phyloP scores from a whole-genome alignment of 2,329 filamentous ascomycete species.

The Paracorniculantispora psalliotae region DNA sequence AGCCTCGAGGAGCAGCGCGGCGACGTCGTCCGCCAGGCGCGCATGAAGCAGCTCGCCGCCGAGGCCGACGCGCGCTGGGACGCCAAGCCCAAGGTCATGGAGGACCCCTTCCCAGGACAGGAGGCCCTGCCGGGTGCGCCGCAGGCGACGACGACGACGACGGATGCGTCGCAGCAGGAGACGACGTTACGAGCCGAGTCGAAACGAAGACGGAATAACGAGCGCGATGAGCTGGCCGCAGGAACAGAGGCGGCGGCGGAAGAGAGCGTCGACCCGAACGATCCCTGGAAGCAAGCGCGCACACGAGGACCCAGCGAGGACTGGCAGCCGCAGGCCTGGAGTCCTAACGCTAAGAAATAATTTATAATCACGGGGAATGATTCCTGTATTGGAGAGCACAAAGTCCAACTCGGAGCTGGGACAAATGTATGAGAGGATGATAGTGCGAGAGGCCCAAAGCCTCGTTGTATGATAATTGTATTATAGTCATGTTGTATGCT shows the following conservation, averaged over 20 bases:
- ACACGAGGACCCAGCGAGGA: conserved; percentile 49
- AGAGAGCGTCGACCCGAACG: conserved; percentile 21
- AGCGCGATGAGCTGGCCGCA: conserved; percentile 2
- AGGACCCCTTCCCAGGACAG: conserved; percentile 20
- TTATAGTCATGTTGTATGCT: conserved; percentile 1
- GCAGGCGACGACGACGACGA: conserved; percentile 18
- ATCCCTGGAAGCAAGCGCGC: conserved; percentile 55
- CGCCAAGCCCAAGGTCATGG: conserved; percentile 49
- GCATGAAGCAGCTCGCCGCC: conserved; percentile 52
- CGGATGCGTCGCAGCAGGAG: neutral
- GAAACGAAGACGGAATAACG: conserved; percentile 1
- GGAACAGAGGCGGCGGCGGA: conserved; percentile 12
- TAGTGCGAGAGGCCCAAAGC: neutral
- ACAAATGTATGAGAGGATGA: neutral
- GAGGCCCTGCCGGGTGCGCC: neutral
- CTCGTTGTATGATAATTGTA: conserved; percentile 10
- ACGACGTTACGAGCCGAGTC: neutral
- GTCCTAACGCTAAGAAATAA: conserved; percentile 35
- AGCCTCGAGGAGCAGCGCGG: conserved; percentile 50
- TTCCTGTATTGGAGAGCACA: neutral
- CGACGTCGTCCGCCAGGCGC: conserved; percentile 48
- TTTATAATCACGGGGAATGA: neutral
- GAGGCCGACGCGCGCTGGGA: conserved; percentile 61
- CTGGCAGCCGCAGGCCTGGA: conserved; percentile 66
- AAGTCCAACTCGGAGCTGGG: neutral